Conservation (phyloP, 2,329 filamentous ascomycete species). For the Elsinoe arachidis region DNA sequence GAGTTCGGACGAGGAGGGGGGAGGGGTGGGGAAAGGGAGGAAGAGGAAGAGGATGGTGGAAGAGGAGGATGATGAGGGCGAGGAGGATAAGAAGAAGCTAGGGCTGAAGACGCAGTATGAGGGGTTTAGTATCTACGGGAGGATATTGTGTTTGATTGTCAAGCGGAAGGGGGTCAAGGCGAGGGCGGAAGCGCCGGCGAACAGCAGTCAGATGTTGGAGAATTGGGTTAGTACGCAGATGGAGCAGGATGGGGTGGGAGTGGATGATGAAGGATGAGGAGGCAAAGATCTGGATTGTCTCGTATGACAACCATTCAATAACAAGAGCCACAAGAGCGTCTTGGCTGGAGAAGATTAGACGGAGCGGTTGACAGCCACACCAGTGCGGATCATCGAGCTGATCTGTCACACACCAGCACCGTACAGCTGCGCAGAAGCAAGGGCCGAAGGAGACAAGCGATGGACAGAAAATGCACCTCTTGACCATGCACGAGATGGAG, state of each 20-base stretch:
- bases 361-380: too few species aligned
- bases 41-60: constrained; percentile 19
- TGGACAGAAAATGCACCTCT: too few species aligned
- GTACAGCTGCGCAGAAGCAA: too few species aligned
- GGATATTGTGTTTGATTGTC: constrained; percentile 84
- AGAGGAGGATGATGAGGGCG: constrained; percentile 18
- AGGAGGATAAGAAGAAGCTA: constrained; percentile 83
- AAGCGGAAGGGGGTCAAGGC: constrained; percentile 53
- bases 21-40: constrained; percentile 23
- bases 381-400: too few species aligned
- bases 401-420: too few species aligned
- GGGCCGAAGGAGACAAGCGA: too few species aligned
- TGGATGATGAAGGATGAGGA: constrained; percentile 10
- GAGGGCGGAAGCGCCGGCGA: constrained; percentile 17
- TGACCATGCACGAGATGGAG: too few species aligned
- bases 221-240: constrained; percentile 32
- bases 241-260: constrained; percentile 4
- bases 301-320: too few species aligned
- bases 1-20: constrained; percentile 24
- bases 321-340: too few species aligned
- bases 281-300: background rate
- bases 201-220: constrained; percentile 32
- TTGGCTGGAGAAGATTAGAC: too few species aligned
- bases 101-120: constrained; percentile 81
- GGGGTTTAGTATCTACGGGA: constrained; percentile 90